Percentiles rank a stretch among this genome's conserved stretches.
Evolutionary conservation across 2,329 filamentous ascomycete species (phyloP).

Genomic region (Cladosporium phlei): DNA sequence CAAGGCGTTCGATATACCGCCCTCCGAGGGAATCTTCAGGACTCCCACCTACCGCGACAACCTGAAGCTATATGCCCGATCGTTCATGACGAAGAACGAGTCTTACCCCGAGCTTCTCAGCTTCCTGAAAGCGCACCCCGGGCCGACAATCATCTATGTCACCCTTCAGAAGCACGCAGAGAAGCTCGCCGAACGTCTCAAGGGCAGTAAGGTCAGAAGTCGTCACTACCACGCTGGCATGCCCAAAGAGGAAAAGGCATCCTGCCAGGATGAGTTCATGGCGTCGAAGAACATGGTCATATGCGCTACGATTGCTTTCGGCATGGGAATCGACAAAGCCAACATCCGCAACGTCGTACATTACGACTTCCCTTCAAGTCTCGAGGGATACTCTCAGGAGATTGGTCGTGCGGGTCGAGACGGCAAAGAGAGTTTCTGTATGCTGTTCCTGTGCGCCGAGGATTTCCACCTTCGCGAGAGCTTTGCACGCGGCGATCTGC

Average conservation of each 20-base stretch:
- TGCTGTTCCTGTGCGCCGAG: conserved; percentile 54
- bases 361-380: conserved; percentile 47
- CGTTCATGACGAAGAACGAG: conserved; percentile 39
- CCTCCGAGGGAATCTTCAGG: conserved; percentile 49
- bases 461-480: conserved; percentile 57
- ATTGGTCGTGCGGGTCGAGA: conserved; percentile 54
- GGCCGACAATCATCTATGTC: conserved; percentile 58
- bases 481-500: conserved; percentile 57
- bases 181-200: conserved; percentile 38
- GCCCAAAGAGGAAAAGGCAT: conserved; percentile 40
- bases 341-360: conserved; percentile 54
- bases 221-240: conserved; percentile 51
- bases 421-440: conserved; percentile 50
- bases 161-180: conserved; percentile 54
- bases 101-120: conserved; percentile 43
- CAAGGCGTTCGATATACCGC: conserved; percentile 46
- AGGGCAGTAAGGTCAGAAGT: conserved; percentile 38
- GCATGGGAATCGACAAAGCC: conserved; percentile 57
- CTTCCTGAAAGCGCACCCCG: conserved; percentile 49
- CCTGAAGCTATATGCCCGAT: conserved; percentile 50
- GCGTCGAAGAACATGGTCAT: conserved; percentile 38
- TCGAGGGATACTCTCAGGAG: conserved; percentile 57
- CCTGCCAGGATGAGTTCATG: conserved; percentile 52
- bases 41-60: conserved; percentile 58
- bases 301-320: conserved; percentile 52